Percentiles rank a stretch among this genome's conserved stretches.
phyloP scores from a whole-genome alignment of 2,329 filamentous ascomycete species.

The Arthrobotrys musiformis region DNA sequence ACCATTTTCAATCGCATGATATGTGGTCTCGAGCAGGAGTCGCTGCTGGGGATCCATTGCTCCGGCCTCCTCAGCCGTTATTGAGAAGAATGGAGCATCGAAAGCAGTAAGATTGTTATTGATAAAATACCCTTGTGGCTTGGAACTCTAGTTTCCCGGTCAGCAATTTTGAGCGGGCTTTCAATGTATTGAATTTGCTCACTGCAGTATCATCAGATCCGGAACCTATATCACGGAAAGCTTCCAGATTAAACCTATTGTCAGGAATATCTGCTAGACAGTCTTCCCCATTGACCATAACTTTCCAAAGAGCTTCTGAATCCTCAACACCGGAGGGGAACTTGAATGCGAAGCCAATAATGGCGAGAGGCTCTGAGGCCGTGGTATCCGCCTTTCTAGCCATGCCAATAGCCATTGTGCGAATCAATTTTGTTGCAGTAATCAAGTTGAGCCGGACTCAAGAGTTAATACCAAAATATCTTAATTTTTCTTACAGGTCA shows the following conservation, averaged over 20 bases:
- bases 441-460: too few species aligned
- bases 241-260: constrained; percentile 21
- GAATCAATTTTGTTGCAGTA: too few species aligned
- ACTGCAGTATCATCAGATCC: not conserved
- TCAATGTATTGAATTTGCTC: not conserved
- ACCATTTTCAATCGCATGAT: constrained; percentile 83
- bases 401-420: not conserved
- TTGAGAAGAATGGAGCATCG: constrained; percentile 85
- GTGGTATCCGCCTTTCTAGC: not conserved
- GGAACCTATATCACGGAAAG: constrained; percentile 20
- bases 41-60: constrained; percentile 83
- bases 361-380: constrained; percentile 14
- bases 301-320: constrained; percentile 17
- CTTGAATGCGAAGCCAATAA: constrained; percentile 31
- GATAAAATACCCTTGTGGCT: constrained; percentile 60
- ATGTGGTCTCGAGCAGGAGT: constrained; percentile 79
- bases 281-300: constrained; percentile 20
- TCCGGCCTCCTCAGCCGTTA: constrained; percentile 82
- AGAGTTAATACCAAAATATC: too few species aligned
- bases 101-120: constrained; percentile 81
- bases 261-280: constrained; percentile 27
- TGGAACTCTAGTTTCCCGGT: not conserved
- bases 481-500: too few species aligned
- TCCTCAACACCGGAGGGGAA: constrained; percentile 32
- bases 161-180: not conserved